Evolutionary conservation across 139 green algal genomes (phyloP), one percentile per base, ranked within the genome.

Genomic region (Marvania coccoides): DNA sequence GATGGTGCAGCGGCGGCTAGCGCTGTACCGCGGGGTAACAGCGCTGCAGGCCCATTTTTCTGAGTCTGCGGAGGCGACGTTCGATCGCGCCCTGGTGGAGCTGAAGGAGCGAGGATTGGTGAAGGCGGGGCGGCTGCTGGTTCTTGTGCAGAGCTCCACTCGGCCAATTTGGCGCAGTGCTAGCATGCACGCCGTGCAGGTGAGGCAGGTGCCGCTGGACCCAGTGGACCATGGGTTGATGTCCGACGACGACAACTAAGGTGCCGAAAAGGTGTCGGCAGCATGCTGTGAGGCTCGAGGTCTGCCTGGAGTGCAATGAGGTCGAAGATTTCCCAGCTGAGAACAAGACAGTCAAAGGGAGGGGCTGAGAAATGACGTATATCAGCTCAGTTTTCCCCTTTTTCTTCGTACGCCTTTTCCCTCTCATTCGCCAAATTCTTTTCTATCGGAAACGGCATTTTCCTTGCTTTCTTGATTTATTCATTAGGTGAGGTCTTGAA

Each of bases 141-240:
- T 85, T 12, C 76, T 96, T 19, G 89, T 96, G 58, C 83, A 93
- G 69, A 90, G 83, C 55, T 87, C 88, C 42, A 63, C 71, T 47
- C 70, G 79, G 45, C 84, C 89, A 55, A 95, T 95, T 62, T 95
- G 89, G 89, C 56, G 87, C 7, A 78, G 63, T 4, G 65, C 80
- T 24, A 85, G 76, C 47, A 92, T 85, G 1, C 88, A 95, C 73
- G 73, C 72, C 58, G 94, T 95, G 36, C 81, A 90, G 71, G 84
- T 89, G 35, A 47, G 83, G 38, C 39, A 8, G 23, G 58, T 79
- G 23, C 56, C 42, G 13, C 8, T 55, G 35, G 61, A 68, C 61
- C n/a, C n/a, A n/a, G n/a, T n/a, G n/a, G n/a, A n/a, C 58, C 58
- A 12, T 23, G 37, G 5, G 33, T 6, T 3, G 56, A 62, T 19